Evolutionary conservation across 352 stramenopile genomes (phyloP).

Genomic region (Phytopythium cucurbitacearum): DNA sequence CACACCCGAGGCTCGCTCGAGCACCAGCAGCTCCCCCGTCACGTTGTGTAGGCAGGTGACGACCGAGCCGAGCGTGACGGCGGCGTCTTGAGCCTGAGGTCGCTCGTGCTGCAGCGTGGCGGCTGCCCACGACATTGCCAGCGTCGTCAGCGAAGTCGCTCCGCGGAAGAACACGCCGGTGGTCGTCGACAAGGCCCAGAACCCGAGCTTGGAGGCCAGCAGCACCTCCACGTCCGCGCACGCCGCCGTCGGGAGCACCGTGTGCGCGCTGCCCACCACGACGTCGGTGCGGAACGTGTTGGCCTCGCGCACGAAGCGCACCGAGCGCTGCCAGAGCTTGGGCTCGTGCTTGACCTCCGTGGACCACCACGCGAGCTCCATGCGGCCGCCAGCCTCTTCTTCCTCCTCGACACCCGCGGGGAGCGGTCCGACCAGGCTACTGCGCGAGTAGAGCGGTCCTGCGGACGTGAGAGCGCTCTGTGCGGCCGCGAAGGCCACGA

Average conservation of each 20-base stretch:
- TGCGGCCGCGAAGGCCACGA: slow-evolving; percentile 50
- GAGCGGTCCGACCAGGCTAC: too few species aligned
- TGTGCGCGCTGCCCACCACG: slow-evolving; percentile 59
- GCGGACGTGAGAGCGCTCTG: slow-evolving; percentile 5
- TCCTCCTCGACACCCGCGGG: background rate
- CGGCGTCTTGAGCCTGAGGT: slow-evolving; percentile 9
- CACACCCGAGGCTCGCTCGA: slow-evolving; percentile 24
- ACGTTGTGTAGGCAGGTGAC: slow-evolving; percentile 51
- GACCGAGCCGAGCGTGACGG: slow-evolving; percentile 1
- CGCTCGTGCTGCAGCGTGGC: background rate
- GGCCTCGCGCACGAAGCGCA: slow-evolving; percentile 65
- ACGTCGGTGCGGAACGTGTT: slow-evolving; percentile 78
- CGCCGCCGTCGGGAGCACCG: slow-evolving; percentile 9
- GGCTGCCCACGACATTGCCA: slow-evolving; percentile 31
- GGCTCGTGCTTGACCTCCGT: slow-evolving; percentile 54
- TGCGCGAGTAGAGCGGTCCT: background rate
- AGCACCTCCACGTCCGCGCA: slow-evolving; percentile 34
- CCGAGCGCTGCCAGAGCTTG: slow-evolving; percentile 58
- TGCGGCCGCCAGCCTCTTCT: slow-evolving; percentile 21
- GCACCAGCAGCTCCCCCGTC: slow-evolving; percentile 70
- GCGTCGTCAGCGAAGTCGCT: slow-evolving; percentile 29
- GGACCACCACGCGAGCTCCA: slow-evolving; percentile 78
- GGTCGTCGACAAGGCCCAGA: slow-evolving; percentile 62
- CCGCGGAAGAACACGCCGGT: slow-evolving; percentile 63
- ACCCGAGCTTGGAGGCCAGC: slow-evolving; percentile 49